phyloP scores from a whole-genome alignment of 495 filamentous ascomycete species.

The Daldinia vernicosa region DNA sequence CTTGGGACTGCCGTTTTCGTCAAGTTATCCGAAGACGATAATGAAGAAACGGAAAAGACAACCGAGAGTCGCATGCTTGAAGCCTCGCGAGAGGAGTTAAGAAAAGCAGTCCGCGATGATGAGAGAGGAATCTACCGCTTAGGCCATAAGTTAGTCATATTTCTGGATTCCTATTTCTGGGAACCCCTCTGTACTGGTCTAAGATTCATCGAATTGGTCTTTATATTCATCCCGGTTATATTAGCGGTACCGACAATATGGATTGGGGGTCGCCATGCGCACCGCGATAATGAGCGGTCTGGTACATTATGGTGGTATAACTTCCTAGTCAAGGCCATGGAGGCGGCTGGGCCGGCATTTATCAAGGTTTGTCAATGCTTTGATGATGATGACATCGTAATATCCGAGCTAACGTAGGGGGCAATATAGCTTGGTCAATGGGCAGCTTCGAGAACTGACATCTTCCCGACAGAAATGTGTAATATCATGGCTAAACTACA shows the following conservation, averaged over 20 bases:
- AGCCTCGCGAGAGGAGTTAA: slow-evolving; percentile 77
- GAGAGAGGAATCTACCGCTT: slow-evolving; percentile 64
- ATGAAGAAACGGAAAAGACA: slow-evolving; percentile 69
- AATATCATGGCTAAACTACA: slow-evolving; percentile 93
- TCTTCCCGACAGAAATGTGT: slow-evolving; percentile 96
- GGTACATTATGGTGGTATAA: slow-evolving; percentile 96
- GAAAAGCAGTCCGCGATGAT: slow-evolving; percentile 68
- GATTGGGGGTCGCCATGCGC: slow-evolving; percentile 68
- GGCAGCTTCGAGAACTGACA: slow-evolving; percentile 96
- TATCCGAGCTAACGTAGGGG: slow-evolving; percentile 36
- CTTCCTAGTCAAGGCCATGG: slow-evolving; percentile 89
- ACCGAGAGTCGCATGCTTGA: slow-evolving; percentile 86
- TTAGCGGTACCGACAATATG: slow-evolving; percentile 80
- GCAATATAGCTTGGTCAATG: slow-evolving; percentile 88
- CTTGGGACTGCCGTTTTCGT: slow-evolving; percentile 70
- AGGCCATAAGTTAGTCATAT: slow-evolving; percentile 64
- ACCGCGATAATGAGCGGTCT: slow-evolving; percentile 71
- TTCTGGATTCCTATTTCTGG: slow-evolving; percentile 75
- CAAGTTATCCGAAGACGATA: slow-evolving; percentile 70
- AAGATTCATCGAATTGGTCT: slow-evolving; percentile 81
- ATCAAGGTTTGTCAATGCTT: slow-evolving; percentile 76
- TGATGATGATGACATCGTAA: background rate
- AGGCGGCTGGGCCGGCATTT: slow-evolving; percentile 92
- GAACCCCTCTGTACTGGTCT: slow-evolving; percentile 91
- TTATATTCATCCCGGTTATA: slow-evolving; percentile 93